Conservation (phyloP, 805 yeast species). For the Grigorovia yakushimaensis region DNA sequence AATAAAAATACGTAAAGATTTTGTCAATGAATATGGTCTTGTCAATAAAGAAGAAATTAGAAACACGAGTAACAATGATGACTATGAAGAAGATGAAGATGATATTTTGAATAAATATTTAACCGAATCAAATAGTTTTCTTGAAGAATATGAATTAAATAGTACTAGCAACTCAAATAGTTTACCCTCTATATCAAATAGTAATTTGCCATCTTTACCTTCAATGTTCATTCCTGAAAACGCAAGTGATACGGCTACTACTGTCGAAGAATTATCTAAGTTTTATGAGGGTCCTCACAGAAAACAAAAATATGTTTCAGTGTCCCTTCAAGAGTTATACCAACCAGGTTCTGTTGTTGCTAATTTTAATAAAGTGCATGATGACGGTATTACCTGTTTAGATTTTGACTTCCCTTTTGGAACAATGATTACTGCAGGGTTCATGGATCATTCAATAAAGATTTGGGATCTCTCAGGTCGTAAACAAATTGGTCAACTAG, state of each 20-base stretch:
- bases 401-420: slow-evolving; percentile 71
- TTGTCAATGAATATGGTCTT: slow-evolving; percentile 31
- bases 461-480: slow-evolving; percentile 73
- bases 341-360: slow-evolving; percentile 40
- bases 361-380: slow-evolving; percentile 41
- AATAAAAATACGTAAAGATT: slow-evolving; percentile 32
- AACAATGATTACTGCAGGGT: slow-evolving; percentile 58
- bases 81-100: slow-evolving; percentile 2
- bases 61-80: background rate
- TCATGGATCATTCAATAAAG: slow-evolving; percentile 65
- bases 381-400: slow-evolving; percentile 42
- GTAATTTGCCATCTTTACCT: slow-evolving; percentile 1
- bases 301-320: slow-evolving; percentile 6
- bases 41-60: slow-evolving; percentile 6
- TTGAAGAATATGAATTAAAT: slow-evolving; percentile 3
- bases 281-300: slow-evolving; percentile 5
- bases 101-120: slow-evolving; percentile 5
- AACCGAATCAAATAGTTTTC: slow-evolving; percentile 3
- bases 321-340: slow-evolving; percentile 5
- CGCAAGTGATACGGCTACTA: slow-evolving; percentile 1
- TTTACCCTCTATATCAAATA: slow-evolving; percentile 1
- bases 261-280: slow-evolving; percentile 1
- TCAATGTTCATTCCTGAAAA: slow-evolving; percentile 3
- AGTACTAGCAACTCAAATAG: slow-evolving; percentile 1
- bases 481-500: slow-evolving; percentile 40